A percentile compares a stretch with the other conserved stretches of the same genome.
These are phyloP conservation scores for Lentinula guzmanii DNA, from an alignment of 768 basidiomycete genomes.

Conservation along the genomic window DNA sequence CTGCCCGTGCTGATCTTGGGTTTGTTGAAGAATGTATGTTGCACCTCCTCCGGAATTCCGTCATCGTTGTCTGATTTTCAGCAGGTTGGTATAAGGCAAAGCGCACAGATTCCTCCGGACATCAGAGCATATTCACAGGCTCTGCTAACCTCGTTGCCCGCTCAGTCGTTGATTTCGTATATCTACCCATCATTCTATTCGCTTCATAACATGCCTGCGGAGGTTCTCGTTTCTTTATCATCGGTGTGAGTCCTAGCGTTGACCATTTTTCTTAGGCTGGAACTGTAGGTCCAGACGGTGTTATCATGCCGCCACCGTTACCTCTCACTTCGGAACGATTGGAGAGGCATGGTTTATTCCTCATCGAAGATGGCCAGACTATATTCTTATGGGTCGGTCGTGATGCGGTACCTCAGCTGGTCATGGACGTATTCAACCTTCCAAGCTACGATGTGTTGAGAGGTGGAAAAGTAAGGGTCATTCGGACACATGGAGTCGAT, in stretches of 20 bases:
- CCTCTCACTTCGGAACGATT: constrained; percentile 94
- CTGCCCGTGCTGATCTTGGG: constrained; percentile 87
- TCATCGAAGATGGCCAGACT: constrained; percentile 97
- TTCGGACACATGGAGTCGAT: neutral
- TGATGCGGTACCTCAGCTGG: constrained; percentile 92
- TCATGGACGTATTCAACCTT: constrained; percentile 91
- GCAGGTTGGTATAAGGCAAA: constrained; percentile 91
- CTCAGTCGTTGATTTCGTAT: constrained; percentile 88
- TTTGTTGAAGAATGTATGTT: constrained; percentile 83
- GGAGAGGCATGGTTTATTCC: constrained; percentile 90
- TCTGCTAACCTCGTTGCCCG: constrained; percentile 83
- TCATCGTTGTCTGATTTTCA: constrained; percentile 1
- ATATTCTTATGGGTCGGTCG: constrained; percentile 99
- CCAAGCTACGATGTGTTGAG: constrained; percentile 83
- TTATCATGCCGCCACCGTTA: constrained; percentile 75
- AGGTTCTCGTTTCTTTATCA: constrained; percentile 39
- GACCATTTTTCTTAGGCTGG: constrained; percentile 54
- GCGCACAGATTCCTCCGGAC: constrained; percentile 95
- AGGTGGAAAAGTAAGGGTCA: constrained; percentile 77
- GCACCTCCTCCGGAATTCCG: neutral
- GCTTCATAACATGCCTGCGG: constrained; percentile 91
- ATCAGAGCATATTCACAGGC: constrained; percentile 94
- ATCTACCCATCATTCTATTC: constrained; percentile 95
- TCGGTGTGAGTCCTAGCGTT: neutral
- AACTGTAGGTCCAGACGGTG: constrained; percentile 82